phyloP scores from a whole-genome alignment of 2,329 filamentous ascomycete species.

The Arthrobotrys sphaeroides region DNA sequence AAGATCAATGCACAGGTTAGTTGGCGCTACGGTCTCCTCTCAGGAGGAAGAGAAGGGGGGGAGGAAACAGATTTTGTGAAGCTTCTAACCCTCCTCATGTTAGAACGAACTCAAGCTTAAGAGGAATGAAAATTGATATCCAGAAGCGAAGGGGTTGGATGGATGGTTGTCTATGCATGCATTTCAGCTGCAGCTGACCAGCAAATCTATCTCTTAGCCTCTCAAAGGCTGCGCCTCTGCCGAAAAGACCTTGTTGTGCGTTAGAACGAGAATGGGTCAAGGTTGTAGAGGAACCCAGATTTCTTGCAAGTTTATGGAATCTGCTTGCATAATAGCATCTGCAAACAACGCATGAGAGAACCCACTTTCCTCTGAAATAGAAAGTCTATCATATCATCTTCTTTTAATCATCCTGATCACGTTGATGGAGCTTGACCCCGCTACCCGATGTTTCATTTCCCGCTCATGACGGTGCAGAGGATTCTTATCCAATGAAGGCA shows the following conservation, averaged over 20 bases:
- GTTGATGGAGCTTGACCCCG: slow-evolving; percentile 26
- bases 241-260: slow-evolving; percentile 12
- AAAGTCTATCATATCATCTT: slow-evolving; percentile 22
- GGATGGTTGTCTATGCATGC: slow-evolving; percentile 27
- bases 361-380: slow-evolving; percentile 21
- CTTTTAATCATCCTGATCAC: background rate
- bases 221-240: background rate
- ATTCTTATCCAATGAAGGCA: slow-evolving; percentile 19
- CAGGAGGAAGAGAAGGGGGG: too few relatives aligned
- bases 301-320: background rate
- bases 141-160: slow-evolving; percentile 1
- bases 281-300: background rate
- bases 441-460: slow-evolving; percentile 46
- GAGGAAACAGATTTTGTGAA: too few relatives aligned
- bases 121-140: background rate
- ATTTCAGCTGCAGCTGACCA: slow-evolving; percentile 18
- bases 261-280: slow-evolving; percentile 8
- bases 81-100: background rate
- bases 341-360: slow-evolving; percentile 53
- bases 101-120: background rate
- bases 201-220: slow-evolving; percentile 13
- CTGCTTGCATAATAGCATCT: slow-evolving; percentile 13
- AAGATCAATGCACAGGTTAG: slow-evolving; percentile 5
- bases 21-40: slow-evolving; percentile 19
- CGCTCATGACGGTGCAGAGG: slow-evolving; percentile 6